phyloP scores from a whole-genome alignment of 495 filamentous ascomycete genomes.

The Xylaria grammica region DNA sequence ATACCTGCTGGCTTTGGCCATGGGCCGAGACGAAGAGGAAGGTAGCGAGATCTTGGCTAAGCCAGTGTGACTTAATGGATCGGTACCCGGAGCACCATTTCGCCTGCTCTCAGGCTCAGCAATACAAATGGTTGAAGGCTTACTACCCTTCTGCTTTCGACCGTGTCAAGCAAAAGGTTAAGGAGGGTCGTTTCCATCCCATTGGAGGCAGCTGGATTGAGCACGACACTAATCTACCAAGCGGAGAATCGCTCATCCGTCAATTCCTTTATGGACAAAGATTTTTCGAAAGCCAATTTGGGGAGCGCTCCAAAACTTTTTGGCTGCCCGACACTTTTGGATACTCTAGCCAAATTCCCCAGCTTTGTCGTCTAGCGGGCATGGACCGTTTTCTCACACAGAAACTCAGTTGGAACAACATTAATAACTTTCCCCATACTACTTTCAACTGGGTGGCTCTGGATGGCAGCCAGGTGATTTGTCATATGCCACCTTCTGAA shows the following conservation, averaged over 20 bases:
- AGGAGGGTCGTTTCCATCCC: conserved; percentile 88
- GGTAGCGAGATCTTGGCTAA: conserved; percentile 93
- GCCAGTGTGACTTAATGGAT: conserved; percentile 92
- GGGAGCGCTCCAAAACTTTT: conserved; percentile 85
- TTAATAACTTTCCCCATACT: conserved; percentile 98
- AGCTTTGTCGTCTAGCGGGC: conserved; percentile 86
- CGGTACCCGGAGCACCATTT: conserved; percentile 94
- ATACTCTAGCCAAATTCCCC: conserved; percentile 92
- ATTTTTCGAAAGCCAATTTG: conserved; percentile 93
- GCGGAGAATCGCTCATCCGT: conserved; percentile 91
- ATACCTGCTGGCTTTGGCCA: conserved; percentile 98
- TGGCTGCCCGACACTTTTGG: conserved; percentile 99
- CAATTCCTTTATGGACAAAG: conserved; percentile 95
- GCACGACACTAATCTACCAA: conserved; percentile 96
- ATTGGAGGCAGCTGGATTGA: conserved; percentile 99
- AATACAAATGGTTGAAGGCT: conserved; percentile 95
- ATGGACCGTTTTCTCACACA: conserved; percentile 98
- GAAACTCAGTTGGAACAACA: conserved; percentile 93
- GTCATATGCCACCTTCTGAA: conserved; percentile 93
- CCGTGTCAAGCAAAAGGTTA: conserved; percentile 87
- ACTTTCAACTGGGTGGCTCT: conserved; percentile 98
- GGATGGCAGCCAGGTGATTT: conserved; percentile 94
- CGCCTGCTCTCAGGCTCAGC: conserved; percentile 89
- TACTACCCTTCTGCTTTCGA: conserved; percentile 88
- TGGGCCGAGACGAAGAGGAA: conserved; percentile 99